Evolutionary conservation across 768 basidiomycete species (phyloP).

Genomic region (Paxillus rubicundulus): DNA sequence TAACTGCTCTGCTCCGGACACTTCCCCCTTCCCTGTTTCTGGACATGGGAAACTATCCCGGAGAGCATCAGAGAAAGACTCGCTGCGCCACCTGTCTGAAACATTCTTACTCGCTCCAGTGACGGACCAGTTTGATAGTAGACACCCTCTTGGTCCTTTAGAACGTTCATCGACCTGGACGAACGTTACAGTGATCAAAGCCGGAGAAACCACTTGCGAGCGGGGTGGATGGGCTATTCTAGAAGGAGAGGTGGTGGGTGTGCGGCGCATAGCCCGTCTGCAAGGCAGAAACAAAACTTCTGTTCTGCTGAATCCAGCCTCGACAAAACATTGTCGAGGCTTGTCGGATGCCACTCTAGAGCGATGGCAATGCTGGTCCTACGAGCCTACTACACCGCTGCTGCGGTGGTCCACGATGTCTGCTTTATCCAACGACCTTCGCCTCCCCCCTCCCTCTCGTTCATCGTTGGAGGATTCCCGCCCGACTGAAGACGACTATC

Average conservation of each 20-base stretch:
- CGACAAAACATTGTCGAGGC: conserved; percentile 32
- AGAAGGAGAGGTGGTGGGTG: conserved; percentile 57
- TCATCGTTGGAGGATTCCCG: conserved; percentile 1
- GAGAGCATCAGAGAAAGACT: conserved; percentile 68
- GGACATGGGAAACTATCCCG: conserved; percentile 77
- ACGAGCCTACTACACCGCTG: conserved; percentile 53
- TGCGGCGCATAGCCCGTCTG: conserved; percentile 62
- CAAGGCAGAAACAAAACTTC: conserved; percentile 30
- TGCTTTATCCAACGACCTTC: conserved; percentile 36
- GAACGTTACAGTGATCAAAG: conserved; percentile 50
- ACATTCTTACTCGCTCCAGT: conserved; percentile 39
- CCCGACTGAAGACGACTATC: conserved; percentile 26
- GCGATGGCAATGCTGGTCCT: conserved; percentile 82
- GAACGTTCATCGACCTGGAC: conserved; percentile 38
- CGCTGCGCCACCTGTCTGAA: conserved; percentile 49
- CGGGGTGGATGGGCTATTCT: conserved; percentile 76
- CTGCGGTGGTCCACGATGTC: conserved; percentile 53
- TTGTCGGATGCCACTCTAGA: conserved; percentile 66
- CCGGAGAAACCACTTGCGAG: conserved; percentile 61
- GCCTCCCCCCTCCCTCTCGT: conserved; percentile 4
- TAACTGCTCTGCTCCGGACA: conserved; percentile 38
- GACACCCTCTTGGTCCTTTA: conserved; percentile 33
- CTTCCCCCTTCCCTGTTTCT: conserved; percentile 70
- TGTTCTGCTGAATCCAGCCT: conserved; percentile 8
- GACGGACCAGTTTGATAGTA: conserved; percentile 26